A percentile compares a stretch with the other conserved stretches of the same genome.
phyloP scores from a whole-genome alignment of 768 basidiomycete genomes.

The Trametes cinnabarina region DNA sequence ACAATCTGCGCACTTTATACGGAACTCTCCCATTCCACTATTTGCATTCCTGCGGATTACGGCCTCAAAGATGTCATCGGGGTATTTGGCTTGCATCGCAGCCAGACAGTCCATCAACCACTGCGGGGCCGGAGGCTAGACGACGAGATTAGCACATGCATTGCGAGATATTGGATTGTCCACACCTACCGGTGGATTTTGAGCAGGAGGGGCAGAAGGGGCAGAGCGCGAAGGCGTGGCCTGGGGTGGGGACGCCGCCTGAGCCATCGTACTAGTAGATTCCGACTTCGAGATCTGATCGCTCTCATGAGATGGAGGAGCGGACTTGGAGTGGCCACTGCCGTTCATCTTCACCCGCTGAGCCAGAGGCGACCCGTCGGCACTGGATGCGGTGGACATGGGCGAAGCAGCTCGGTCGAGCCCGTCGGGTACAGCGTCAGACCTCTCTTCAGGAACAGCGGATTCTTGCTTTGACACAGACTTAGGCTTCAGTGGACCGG shows the following conservation, averaged over 20 bases:
- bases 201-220: constrained; percentile 11
- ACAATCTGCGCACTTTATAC: constrained; percentile 87
- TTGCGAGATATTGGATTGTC: not conserved
- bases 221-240: constrained; percentile 8
- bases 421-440: constrained; percentile 32
- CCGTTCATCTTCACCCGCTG: constrained; percentile 64
- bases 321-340: constrained; percentile 33
- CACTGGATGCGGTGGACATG: constrained; percentile 70
- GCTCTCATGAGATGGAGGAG: constrained; percentile 22
- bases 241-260: constrained; percentile 4
- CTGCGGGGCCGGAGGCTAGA: constrained; percentile 47
- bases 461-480: constrained; percentile 12
- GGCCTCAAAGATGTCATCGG: constrained; percentile 80
- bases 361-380: constrained; percentile 72
- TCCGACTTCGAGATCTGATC: constrained; percentile 18
- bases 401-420: constrained; percentile 64
- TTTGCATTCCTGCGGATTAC: constrained; percentile 56
- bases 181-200: constrained; percentile 14
- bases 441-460: constrained; percentile 28
- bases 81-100: constrained; percentile 67
- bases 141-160: not conserved
- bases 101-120: constrained; percentile 75
- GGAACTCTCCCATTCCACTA: constrained; percentile 74
- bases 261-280: not conserved
- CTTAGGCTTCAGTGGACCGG: constrained; percentile 40